Conservation (phyloP, 1,284 basidiomycete species). For the Cutaneotrichosporon arboriforme region DNA sequence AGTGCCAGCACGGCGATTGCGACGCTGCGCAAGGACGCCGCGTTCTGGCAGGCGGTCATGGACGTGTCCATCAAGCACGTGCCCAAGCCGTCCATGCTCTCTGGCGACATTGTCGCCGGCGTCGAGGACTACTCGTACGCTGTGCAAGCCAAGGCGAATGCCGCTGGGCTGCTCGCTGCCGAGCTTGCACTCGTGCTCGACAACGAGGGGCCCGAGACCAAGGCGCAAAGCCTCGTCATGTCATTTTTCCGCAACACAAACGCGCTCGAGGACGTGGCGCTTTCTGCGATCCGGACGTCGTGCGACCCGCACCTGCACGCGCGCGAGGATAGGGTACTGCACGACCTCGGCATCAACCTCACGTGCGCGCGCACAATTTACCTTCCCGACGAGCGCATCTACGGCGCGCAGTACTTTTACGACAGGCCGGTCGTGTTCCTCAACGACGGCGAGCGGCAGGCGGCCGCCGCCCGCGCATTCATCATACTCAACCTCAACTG, state of each 20-base stretch:
- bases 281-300: constrained; percentile 27
- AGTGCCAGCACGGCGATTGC: constrained; percentile 22
- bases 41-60: constrained; percentile 38
- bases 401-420: constrained; percentile 75
- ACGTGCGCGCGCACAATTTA: constrained; percentile 57
- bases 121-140: constrained; percentile 58
- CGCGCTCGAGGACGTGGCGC: constrained; percentile 32
- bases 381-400: constrained; percentile 63
- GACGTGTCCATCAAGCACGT: constrained; percentile 32
- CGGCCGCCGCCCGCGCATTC: constrained; percentile 44
- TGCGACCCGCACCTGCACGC: constrained; percentile 39
- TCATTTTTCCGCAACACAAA: constrained; percentile 41
- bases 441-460: constrained; percentile 43
- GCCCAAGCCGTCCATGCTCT: constrained; percentile 33
- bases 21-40: constrained; percentile 21
- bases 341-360: constrained; percentile 35
- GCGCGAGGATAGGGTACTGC: constrained; percentile 22
- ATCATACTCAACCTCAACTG: constrained; percentile 55
- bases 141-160: constrained; percentile 45
- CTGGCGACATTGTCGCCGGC: constrained; percentile 31
- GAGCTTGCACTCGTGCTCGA: constrained; percentile 30
- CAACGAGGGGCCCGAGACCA: constrained; percentile 27
- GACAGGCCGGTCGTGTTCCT: constrained; percentile 23
- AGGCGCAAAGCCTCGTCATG: constrained; percentile 29
- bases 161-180: constrained; percentile 30